These are phyloP conservation scores for Paragyromitra xinjiangensis DNA, from an alignment of 495 filamentous ascomycete species.

Conservation along the genomic window DNA sequence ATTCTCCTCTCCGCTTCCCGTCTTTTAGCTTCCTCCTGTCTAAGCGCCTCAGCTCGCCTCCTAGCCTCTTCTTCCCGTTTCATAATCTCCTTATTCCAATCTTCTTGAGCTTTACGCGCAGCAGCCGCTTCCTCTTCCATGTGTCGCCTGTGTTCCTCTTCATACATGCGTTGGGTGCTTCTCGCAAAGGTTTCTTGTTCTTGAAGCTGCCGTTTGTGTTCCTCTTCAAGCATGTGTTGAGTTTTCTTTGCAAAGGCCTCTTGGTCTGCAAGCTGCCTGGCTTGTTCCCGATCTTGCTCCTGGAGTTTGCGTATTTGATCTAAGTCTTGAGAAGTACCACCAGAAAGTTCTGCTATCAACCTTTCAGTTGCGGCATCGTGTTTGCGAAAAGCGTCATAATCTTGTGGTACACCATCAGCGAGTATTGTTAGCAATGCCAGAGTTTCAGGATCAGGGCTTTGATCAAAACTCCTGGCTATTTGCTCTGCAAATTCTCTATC, in stretches of 20 bases:
- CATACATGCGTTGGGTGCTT: background rate
- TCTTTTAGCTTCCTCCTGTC: background rate
- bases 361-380: constrained; percentile 16
- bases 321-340: constrained; percentile 10
- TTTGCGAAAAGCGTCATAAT: constrained; percentile 5
- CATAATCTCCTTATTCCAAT: constrained; percentile 10
- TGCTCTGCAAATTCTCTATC: constrained; percentile 15
- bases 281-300: constrained; percentile 13
- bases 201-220: background rate
- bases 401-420: constrained; percentile 21
- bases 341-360: constrained; percentile 23
- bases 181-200: constrained; percentile 25
- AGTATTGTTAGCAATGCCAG: constrained; percentile 19
- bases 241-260: background rate
- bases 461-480: background rate
- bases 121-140: constrained; percentile 19
- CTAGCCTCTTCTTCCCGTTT: constrained; percentile 2
- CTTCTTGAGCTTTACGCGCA: constrained; percentile 11
- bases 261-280: constrained; percentile 27
- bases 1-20: background rate
- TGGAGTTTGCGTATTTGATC: constrained; percentile 3
- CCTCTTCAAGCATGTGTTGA: background rate
- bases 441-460: constrained; percentile 24
- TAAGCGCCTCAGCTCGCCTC: background rate
- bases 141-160: background rate